Evolutionary conservation across 2,329 filamentous ascomycete genomes (phyloP).

Genomic region (Scedosporium apiospermum): DNA sequence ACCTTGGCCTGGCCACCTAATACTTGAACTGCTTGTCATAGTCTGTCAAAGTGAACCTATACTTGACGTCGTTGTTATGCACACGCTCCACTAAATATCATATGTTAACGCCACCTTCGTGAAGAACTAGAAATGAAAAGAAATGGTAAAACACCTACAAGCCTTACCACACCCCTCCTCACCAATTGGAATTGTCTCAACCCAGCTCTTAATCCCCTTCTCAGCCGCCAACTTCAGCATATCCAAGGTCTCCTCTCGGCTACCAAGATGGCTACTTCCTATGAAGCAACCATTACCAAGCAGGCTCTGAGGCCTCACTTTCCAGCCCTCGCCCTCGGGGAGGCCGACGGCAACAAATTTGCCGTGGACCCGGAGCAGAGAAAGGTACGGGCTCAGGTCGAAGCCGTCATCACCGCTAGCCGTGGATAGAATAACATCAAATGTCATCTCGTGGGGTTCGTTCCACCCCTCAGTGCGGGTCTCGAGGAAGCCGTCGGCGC

Average conservation of each 20-base stretch:
- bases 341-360: slow-evolving; percentile 54
- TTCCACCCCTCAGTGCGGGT: slow-evolving; percentile 33
- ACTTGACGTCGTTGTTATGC: slow-evolving; percentile 8
- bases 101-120: neutral
- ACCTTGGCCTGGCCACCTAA: neutral
- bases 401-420: slow-evolving; percentile 28
- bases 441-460: slow-evolving; percentile 31
- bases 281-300: slow-evolving; percentile 43
- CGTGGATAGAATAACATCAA: slow-evolving; percentile 46
- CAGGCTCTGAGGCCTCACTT: slow-evolving; percentile 42
- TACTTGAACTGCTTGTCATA: slow-evolving; percentile 14
- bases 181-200: slow-evolving; percentile 23
- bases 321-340: slow-evolving; percentile 37
- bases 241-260: slow-evolving; percentile 39
- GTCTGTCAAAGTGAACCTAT: slow-evolving; percentile 14
- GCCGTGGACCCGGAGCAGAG: slow-evolving; percentile 45
- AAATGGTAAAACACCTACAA: neutral
- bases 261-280: slow-evolving; percentile 30
- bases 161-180: slow-evolving; percentile 11
- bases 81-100: slow-evolving; percentile 2
- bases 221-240: slow-evolving; percentile 45
- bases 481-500: slow-evolving; percentile 32
- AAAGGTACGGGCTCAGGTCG: slow-evolving; percentile 49
- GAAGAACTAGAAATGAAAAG: neutral
- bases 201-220: slow-evolving; percentile 41